A percentile compares a stretch with the other conserved stretches of the same genome.
Evolutionary conservation across 2,329 filamentous ascomycete genomes (phyloP).

Genomic region (Gaeumannomyces tritici): DNA sequence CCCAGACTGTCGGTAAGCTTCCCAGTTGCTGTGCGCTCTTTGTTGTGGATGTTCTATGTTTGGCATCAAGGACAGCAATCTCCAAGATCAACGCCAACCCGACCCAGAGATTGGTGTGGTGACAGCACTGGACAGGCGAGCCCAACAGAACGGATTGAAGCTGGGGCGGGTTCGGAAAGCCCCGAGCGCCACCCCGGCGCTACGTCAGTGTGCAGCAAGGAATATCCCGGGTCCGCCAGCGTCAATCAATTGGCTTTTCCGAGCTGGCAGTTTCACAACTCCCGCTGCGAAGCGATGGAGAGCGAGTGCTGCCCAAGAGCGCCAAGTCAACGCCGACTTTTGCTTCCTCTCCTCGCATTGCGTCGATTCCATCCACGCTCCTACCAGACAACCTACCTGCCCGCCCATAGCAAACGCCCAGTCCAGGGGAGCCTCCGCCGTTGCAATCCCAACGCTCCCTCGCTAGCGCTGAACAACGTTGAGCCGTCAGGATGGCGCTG

Average conservation of each 20-base stretch:
- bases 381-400: not conserved
- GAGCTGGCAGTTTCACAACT: not conserved
- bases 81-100: no score
- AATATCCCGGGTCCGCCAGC: not conserved
- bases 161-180: not conserved
- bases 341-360: not conserved
- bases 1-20: not conserved
- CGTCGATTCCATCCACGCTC: no score
- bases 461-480: fast-evolving
- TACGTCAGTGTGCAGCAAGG: not conserved
- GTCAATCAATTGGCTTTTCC: not conserved
- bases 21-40: no score
- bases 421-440: no score
- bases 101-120: not conserved
- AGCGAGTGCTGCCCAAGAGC: not conserved
- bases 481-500: not conserved
- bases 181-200: not conserved
- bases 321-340: not conserved
- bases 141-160: no score
- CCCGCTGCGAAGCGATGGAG: not conserved
- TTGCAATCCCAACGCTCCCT: not conserved
- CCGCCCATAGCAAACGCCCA: not conserved
- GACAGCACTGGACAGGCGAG: no score
- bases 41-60: no score
- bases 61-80: no score